These are phyloP conservation scores for Naganishia sp. DNA, from an alignment of 1,284 basidiomycete genomes.

Conservation along the genomic window DNA sequence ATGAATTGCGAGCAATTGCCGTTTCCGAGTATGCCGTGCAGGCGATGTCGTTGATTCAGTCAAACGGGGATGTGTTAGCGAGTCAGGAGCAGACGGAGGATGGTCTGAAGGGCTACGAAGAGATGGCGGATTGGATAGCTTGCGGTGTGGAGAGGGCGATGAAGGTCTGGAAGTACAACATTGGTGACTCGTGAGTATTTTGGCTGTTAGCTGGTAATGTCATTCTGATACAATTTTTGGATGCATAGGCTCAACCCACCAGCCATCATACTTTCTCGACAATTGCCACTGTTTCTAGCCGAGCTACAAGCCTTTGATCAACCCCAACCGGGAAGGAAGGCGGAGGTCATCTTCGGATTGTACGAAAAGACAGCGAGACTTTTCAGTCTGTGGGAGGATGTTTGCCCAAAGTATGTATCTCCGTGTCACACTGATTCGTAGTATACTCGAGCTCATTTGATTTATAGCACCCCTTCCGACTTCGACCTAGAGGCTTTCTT, in stretches of 20 bases:
- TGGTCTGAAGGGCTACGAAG: constrained; percentile 47
- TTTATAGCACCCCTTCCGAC: constrained; percentile 41
- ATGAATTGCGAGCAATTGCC: constrained; percentile 46
- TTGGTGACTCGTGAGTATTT: constrained; percentile 22
- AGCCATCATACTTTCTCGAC: constrained; percentile 47
- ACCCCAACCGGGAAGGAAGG: constrained; percentile 38
- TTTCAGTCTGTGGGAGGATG: constrained; percentile 46
- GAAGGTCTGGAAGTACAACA: constrained; percentile 39
- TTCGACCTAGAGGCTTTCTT: constrained; percentile 53
- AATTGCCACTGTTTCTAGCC: constrained; percentile 52
- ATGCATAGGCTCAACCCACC: constrained; percentile 41
- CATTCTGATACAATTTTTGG: not conserved
- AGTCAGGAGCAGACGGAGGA: constrained; percentile 33
- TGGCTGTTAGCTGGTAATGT: not conserved
- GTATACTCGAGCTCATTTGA: not conserved
- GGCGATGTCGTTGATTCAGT: constrained; percentile 21
- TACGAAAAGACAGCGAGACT: constrained; percentile 49
- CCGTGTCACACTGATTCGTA: not conserved
- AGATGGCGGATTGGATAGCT: constrained; percentile 50
- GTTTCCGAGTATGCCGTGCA: constrained; percentile 48
- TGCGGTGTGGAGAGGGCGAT: constrained; percentile 43
- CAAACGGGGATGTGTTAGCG: constrained; percentile 17
- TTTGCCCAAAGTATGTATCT: constrained; percentile 42
- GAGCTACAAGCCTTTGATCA: constrained; percentile 50
- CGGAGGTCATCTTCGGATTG: constrained; percentile 48